Base-by-base conservation (phyloP, 495 filamentous ascomycete genomes). In the Poronia punctata region DNA sequence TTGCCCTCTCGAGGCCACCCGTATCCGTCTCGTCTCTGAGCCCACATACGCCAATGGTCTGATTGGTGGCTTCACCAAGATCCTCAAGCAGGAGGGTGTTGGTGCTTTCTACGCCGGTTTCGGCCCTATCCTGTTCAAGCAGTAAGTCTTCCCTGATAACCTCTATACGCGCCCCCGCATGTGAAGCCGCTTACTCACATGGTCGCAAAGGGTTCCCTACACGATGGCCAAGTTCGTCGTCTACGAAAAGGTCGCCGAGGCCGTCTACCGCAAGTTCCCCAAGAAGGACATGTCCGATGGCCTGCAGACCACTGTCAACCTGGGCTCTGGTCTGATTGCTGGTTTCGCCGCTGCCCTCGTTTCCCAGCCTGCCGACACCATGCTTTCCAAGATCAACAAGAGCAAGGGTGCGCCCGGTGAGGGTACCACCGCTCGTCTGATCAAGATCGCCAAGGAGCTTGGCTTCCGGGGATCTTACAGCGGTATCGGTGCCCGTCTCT, bases 381-480 rank as follows among this genome's bases (percentile, higher is more conserved):
- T 97, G 92, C 81, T 98, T 55, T 83, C 76, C 74, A 97, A 97
- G 81, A 98, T 98, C 79, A 98, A 98, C 86, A 98, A 98, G 87
- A 94, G 88, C 68, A 87, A 86, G 71, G 92, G 92, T 66, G 72
- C 81, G 32, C 92, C 92, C 42, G 92, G 92, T 69, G 90, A 98
- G 78, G 80, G 90, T 62, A 98, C 88, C 58, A 83, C 80, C 50
- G 75, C 69, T 67, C 86, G 92, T 66, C 72, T 98, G 48, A 76
- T 95, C 74, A 96, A 96, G 83, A 97, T 97, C 62, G 88, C 68
- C 50, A 85, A 84, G 66, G 92, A 98, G 71, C 84, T 98, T 53
- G 92, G 92, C 59, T 53, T 98, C 54, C 76, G 77, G 48, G 92
- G 92, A 61, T 84, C 78, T 26, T 98, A 85, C 72, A 74, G 75